Evolutionary conservation across 164 flowering plant species (phyloP).

Genomic region (Vitis rotundifolia): DNA sequence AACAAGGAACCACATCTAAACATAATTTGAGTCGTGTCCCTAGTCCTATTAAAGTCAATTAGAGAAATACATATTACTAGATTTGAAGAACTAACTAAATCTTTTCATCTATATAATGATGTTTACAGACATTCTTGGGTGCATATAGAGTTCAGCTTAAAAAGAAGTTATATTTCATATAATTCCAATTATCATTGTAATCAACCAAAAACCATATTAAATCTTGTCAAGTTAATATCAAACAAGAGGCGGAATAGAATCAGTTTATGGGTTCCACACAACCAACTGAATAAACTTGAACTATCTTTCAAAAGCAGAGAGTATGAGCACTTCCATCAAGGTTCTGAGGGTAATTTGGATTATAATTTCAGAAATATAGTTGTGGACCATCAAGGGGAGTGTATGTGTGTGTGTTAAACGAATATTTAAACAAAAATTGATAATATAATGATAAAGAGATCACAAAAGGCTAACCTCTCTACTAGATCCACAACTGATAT

Average conservation of each 20-base stretch:
- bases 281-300: neutral
- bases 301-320: neutral
- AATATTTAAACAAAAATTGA: too few relatives aligned
- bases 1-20: too few relatives aligned
- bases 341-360: neutral
- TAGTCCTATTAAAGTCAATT: neutral
- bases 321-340: slow-evolving; percentile 1
- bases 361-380: neutral
- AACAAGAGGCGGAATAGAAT: too few relatives aligned
- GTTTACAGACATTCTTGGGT: neutral
- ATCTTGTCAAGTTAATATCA: too few relatives aligned
- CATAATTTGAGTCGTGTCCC: neutral
- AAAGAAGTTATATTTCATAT: neutral
- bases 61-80: neutral
- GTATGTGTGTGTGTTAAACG: too few relatives aligned
- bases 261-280: neutral
- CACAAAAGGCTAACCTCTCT: slow-evolving; percentile 15
- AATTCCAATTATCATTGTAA: too few relatives aligned
- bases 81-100: neutral
- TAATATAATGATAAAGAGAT: too few relatives aligned
- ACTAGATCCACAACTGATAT: slow-evolving; percentile 15
- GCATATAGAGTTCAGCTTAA: neutral
- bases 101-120: neutral
- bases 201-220: too few relatives aligned
- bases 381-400: neutral